These are phyloP conservation scores for Myxozyma kluyveri DNA, from an alignment of 805 yeast species.

Conservation along the genomic window DNA sequence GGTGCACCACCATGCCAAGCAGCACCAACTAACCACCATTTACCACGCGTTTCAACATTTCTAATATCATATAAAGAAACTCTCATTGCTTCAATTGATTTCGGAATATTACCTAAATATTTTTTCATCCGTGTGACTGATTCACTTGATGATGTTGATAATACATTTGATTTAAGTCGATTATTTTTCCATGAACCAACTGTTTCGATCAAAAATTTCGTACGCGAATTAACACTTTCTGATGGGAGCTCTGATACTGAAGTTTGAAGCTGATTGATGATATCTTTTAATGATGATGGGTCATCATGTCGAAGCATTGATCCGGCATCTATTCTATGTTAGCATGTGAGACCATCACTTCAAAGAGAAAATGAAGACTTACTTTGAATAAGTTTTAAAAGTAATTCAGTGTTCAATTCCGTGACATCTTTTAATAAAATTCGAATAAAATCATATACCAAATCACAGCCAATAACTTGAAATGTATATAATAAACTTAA, in stretches of 20 bases:
- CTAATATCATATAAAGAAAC: slow-evolving; percentile 81
- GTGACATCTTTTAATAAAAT: slow-evolving; percentile 51
- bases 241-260: slow-evolving; percentile 42
- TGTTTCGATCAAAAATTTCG: slow-evolving; percentile 80
- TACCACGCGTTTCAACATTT: slow-evolving; percentile 74
- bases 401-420: slow-evolving; percentile 73
- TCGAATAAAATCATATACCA: slow-evolving; percentile 74
- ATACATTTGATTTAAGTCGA: slow-evolving; percentile 51
- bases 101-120: slow-evolving; percentile 52
- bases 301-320: slow-evolving; percentile 86
- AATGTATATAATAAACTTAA: slow-evolving; percentile 74
- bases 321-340: slow-evolving; percentile 53
- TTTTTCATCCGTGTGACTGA: slow-evolving; percentile 61
- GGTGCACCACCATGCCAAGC: slow-evolving; percentile 76
- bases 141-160: slow-evolving; percentile 43
- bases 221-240: slow-evolving; percentile 50
- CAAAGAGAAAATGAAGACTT: slow-evolving; percentile 1
- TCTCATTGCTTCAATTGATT: slow-evolving; percentile 66
- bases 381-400: slow-evolving; percentile 64
- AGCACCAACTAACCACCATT: slow-evolving; percentile 99
- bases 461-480: slow-evolving; percentile 67
- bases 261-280: slow-evolving; percentile 58
- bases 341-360: background rate
- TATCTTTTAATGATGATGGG: slow-evolving; percentile 78
- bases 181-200: slow-evolving; percentile 84